Percentiles rank a stretch among this genome's conserved stretches.
phyloP scores from a whole-genome alignment of 352 stramenopile genomes.

The Globisporangium lucens region DNA sequence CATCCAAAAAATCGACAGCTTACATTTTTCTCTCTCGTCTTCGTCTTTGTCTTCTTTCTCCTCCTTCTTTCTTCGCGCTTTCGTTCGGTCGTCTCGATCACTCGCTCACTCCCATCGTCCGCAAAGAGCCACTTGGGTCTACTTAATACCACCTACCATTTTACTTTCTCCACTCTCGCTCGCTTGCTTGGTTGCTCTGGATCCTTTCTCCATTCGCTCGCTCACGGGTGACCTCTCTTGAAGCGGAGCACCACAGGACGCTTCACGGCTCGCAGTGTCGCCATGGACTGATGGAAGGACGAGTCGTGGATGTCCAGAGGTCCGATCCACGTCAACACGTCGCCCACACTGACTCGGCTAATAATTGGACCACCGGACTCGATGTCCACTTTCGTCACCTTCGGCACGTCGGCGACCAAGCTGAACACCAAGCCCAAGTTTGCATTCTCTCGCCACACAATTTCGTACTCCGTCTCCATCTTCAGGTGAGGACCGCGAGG shows the following conservation, averaged over 20 bases:
- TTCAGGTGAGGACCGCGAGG: constrained; percentile 55
- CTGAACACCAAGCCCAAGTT: constrained; percentile 86
- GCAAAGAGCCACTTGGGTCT: constrained; percentile 10
- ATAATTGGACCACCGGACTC: constrained; percentile 74
- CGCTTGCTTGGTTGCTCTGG: constrained; percentile 17
- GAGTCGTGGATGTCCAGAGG: constrained; percentile 73
- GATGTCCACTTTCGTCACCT: constrained; percentile 81
- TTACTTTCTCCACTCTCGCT: constrained; percentile 5
- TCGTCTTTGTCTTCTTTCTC: not conserved
- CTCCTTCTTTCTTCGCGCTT: constrained; percentile 5
- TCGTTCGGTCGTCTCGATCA: constrained; percentile 2
- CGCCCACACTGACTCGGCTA: constrained; percentile 64
- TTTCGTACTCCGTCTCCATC: constrained; percentile 69
- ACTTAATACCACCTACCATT: constrained; percentile 20
- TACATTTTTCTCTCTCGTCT: constrained; percentile 16
- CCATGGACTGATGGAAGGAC: constrained; percentile 85
- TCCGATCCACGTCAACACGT: constrained; percentile 77
- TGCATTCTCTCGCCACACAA: constrained; percentile 81
- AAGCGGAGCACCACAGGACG: constrained; percentile 82
- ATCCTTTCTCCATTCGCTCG: not conserved
- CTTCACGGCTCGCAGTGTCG: constrained; percentile 74
- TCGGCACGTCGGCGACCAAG: constrained; percentile 67
- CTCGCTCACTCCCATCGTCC: constrained; percentile 2
- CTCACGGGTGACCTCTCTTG: constrained; percentile 36
- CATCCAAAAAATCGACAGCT: constrained; percentile 20